These are phyloP conservation scores for Clathrus columnatus DNA, from an alignment of 768 basidiomycete genomes.

Conservation along the genomic window DNA sequence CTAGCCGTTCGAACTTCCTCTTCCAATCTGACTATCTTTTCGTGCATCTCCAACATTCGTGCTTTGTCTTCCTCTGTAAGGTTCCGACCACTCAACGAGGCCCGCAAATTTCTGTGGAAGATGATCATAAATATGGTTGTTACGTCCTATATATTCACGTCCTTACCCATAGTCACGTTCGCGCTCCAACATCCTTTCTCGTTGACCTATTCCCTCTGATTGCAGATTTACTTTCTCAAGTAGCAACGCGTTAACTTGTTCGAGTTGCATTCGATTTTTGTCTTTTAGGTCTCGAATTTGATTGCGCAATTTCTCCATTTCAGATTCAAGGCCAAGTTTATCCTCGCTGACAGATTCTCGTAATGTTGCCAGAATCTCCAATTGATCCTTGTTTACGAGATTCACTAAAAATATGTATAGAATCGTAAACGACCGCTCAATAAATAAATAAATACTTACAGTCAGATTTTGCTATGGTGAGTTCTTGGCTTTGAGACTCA, in stretches of 20 bases:
- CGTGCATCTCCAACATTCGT: conserved; percentile 64
- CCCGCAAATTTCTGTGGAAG: conserved; percentile 62
- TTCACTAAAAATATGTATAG: conserved; percentile 46
- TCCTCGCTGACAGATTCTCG: conserved; percentile 88
- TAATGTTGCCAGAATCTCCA: conserved; percentile 78
- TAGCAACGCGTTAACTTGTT: conserved; percentile 77
- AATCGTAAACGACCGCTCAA: conserved; percentile 9
- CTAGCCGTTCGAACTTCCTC: conserved; percentile 61
- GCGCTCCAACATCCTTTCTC: conserved; percentile 78
- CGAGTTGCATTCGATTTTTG: conserved; percentile 85
- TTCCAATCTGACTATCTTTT: conserved; percentile 63
- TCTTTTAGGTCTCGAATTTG: conserved; percentile 66
- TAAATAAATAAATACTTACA: conserved; percentile 38
- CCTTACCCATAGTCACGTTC: conserved; percentile 78
- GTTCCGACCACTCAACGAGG: conserved; percentile 67
- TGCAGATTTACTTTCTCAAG: conserved; percentile 89
- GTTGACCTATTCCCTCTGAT: conserved; percentile 80
- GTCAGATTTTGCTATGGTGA: conserved; percentile 81
- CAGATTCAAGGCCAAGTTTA: conserved; percentile 63
- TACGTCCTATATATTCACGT: conserved; percentile 6
- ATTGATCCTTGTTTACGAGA: conserved; percentile 87
- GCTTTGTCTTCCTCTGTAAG: conserved; percentile 77
- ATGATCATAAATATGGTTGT: neutral
- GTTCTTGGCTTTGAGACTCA: conserved; percentile 52
- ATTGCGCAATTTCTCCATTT: conserved; percentile 53